These are phyloP conservation scores for Amanita polypyramis DNA, from an alignment of 768 basidiomycete species.

Conservation along the genomic window DNA sequence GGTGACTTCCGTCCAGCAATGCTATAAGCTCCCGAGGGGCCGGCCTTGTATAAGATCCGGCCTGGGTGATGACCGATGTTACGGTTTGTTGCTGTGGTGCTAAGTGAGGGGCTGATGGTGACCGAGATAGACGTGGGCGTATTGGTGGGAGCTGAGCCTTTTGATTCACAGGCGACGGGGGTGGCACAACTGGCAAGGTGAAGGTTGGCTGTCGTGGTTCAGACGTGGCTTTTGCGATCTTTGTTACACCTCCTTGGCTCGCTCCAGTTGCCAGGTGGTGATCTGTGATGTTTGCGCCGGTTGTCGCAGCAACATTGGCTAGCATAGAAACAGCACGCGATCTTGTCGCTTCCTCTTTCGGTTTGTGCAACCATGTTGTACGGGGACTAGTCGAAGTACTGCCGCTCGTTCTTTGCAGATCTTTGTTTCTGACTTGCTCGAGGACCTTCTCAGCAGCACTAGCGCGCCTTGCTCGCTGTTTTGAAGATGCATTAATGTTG, in stretches of 20 bases:
- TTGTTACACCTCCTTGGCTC: conserved; percentile 17
- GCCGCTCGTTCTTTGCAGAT: conserved; percentile 35
- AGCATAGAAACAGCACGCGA: conserved; percentile 9
- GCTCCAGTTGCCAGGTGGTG: background rate
- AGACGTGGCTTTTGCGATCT: conserved; percentile 9
- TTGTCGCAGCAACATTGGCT: conserved; percentile 9
- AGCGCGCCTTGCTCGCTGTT: conserved; percentile 35
- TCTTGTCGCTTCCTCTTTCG: conserved; percentile 18
- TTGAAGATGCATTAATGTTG: conserved; percentile 20
- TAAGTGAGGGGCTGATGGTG: conserved; percentile 44
- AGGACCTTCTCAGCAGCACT: conserved; percentile 64
- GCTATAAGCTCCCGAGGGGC: conserved; percentile 45
- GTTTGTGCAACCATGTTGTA: conserved; percentile 36
- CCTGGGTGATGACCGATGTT: conserved; percentile 9
- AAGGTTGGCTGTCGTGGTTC: conserved; percentile 31
- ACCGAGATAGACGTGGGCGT: conserved; percentile 42
- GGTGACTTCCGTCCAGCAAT: conserved; percentile 81
- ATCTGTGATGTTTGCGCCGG: conserved; percentile 3
- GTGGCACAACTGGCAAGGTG: conserved; percentile 23
- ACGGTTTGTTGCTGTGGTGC: conserved; percentile 15
- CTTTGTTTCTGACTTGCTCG: conserved; percentile 50
- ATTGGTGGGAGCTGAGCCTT: conserved; percentile 24
- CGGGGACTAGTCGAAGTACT: conserved; percentile 25
- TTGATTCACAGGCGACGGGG: conserved; percentile 29
- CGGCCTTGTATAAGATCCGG: conserved; percentile 21